phyloP scores from a whole-genome alignment of 2,329 filamentous ascomycete species.

The Fusarium proliferatum region DNA sequence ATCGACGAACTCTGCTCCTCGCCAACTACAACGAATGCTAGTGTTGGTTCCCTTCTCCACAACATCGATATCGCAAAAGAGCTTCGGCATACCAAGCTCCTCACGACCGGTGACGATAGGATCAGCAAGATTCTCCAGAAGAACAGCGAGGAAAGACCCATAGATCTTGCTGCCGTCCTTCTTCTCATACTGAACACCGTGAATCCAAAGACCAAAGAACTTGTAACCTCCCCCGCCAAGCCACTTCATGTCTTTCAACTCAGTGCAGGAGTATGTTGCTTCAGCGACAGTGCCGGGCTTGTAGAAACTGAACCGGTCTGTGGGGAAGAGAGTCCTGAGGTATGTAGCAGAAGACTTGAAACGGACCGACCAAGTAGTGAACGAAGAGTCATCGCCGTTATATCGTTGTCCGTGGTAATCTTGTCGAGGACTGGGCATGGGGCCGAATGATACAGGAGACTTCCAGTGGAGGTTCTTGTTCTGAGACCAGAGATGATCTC shows the following conservation, averaged over 20 bases:
- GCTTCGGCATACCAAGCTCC: conserved; percentile 71
- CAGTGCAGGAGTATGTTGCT: conserved; percentile 56
- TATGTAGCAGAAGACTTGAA: conserved; percentile 63
- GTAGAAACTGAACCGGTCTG: conserved; percentile 54
- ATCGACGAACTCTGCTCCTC: conserved; percentile 17
- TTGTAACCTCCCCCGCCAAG: conserved; percentile 69
- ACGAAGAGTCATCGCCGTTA: conserved; percentile 44
- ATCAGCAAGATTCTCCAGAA: conserved; percentile 69
- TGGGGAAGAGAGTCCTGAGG: conserved; percentile 61
- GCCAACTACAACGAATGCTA: conserved; percentile 21
- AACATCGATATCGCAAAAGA: conserved; percentile 63
- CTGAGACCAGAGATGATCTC: conserved; percentile 21
- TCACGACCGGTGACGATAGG: conserved; percentile 70
- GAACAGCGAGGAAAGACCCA: conserved; percentile 66
- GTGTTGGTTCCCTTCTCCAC: neutral
- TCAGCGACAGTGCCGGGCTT: conserved; percentile 56
- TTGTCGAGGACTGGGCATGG: conserved; percentile 38
- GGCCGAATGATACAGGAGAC: conserved; percentile 39
- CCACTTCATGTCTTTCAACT: conserved; percentile 66
- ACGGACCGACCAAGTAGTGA: conserved; percentile 59
- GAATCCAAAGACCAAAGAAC: conserved; percentile 69
- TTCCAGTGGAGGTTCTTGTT: conserved; percentile 26
- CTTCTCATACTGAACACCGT: conserved; percentile 68
- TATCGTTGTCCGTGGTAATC: conserved; percentile 4
- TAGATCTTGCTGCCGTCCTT: conserved; percentile 58